phyloP scores from a whole-genome alignment of 2,329 filamentous ascomycete genomes.

The Monilinia polystroma region DNA sequence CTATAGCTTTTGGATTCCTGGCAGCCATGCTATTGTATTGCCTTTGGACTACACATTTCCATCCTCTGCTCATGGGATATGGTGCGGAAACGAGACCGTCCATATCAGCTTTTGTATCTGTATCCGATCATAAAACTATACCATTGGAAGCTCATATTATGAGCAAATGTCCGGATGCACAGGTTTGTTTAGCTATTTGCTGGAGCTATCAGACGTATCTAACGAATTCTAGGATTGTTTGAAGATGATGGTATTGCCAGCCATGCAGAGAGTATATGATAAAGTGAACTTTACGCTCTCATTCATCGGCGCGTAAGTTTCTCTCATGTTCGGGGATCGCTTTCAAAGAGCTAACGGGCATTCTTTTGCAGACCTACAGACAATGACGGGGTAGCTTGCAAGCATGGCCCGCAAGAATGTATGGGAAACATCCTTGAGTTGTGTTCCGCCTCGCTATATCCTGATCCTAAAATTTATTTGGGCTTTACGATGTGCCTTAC shows the following conservation, averaged over 20 bases:
- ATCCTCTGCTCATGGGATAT: constrained; percentile 16
- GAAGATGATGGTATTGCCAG: constrained; percentile 74
- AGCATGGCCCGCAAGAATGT: constrained; percentile 85
- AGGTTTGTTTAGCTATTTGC: constrained; percentile 43
- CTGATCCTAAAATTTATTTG: constrained; percentile 81
- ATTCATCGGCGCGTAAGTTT: constrained; percentile 72
- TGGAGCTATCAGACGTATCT: background rate
- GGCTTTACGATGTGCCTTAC: constrained; percentile 92
- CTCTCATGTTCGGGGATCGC: constrained; percentile 38
- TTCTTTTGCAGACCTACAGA: constrained; percentile 54
- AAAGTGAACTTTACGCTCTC: constrained; percentile 91
- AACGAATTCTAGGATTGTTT: constrained; percentile 65
- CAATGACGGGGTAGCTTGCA: constrained; percentile 83
- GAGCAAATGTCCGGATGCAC: constrained; percentile 93
- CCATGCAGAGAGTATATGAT: constrained; percentile 76
- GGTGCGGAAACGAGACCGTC: background rate
- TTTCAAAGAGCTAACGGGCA: constrained; percentile 15
- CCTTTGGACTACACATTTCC: constrained; percentile 26
- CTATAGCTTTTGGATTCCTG: constrained; percentile 30
- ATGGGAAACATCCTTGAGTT: constrained; percentile 94
- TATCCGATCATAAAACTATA: constrained; percentile 47
- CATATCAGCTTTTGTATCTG: background rate
- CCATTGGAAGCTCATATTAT: constrained; percentile 94
- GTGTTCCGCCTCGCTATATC: constrained; percentile 80
- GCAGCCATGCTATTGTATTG: constrained; percentile 34